These are phyloP conservation scores for Coniosporium apollinis DNA, from an alignment of 495 filamentous ascomycete genomes.

Conservation along the genomic window DNA sequence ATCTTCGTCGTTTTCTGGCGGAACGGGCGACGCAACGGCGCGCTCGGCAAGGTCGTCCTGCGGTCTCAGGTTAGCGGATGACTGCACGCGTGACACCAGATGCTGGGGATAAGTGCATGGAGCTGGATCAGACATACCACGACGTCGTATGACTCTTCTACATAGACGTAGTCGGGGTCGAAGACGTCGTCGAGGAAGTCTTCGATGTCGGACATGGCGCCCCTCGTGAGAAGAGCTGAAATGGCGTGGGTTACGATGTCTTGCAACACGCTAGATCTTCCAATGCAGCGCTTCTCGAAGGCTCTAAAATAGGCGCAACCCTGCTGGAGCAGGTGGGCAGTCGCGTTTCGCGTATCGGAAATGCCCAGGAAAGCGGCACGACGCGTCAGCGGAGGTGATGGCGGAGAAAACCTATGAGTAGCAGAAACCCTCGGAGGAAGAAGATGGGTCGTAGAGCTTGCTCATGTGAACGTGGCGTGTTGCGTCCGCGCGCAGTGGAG, in stretches of 20 bases:
- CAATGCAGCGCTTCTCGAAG: neutral
- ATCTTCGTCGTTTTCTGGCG: constrained; percentile 8
- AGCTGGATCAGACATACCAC: constrained; percentile 12
- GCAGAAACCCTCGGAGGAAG: too few species aligned
- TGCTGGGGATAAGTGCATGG: neutral
- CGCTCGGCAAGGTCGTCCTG: constrained; percentile 26
- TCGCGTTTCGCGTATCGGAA: neutral
- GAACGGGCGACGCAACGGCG: constrained; percentile 20
- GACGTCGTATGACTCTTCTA: constrained; percentile 21
- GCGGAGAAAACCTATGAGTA: too few species aligned
- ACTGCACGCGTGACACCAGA: neutral
- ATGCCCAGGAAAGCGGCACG: too few species aligned
- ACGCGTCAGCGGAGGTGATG: too few species aligned
- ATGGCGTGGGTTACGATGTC: too few species aligned
- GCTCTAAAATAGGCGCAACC: neutral
- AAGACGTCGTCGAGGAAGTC: constrained; percentile 12
- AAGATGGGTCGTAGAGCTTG: too few species aligned
- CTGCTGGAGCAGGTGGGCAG: neutral
- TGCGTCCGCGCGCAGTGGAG: too few species aligned
- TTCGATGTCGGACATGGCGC: too few species aligned
- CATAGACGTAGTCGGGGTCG: constrained; percentile 20
- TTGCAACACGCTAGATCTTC: neutral
- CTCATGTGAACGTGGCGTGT: too few species aligned
- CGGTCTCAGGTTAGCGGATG: constrained; percentile 2
- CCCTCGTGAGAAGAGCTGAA: too few species aligned